Base-by-base conservation (phyloP, 2,329 filamentous ascomycete species). In the Triangularia setosa region DNA sequence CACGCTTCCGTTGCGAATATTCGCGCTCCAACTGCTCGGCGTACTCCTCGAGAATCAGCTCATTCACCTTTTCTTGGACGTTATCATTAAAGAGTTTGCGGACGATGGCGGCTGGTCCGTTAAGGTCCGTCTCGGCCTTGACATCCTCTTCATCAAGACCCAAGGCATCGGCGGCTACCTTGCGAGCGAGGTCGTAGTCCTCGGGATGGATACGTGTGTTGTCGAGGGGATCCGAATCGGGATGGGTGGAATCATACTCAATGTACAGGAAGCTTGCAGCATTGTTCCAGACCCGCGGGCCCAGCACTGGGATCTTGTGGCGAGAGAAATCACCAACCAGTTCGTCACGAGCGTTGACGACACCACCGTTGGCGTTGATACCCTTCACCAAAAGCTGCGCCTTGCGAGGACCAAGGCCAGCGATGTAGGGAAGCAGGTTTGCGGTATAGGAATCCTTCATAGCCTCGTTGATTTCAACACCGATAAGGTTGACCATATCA, bases 141-240 rank as follows among this genome's bases (percentile, higher is more conserved):
- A 99, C 92, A 72, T 99, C 95, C 79, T 99, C 95, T 78, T 99
- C 95, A 71, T 99, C 95, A 69, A 99, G 84, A 75, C 97, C 94
- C 57, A 99, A 82, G 16, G 95, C 95, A 81, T 99, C 95, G 3
- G 95, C 95, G 21, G 95, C 95, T 90, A 99, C 98, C 79, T 99
- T 99, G 71, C 94, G 91, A 58, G 93, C 95, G 67, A 99, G 89
- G 71, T 99, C 95, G 77, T 99, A 99, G 75, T 99, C 95, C 80
- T 99, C 95, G 1, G 95, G 95, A 73, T 99, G 95, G 18, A 99
- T 93, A 80, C 95, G 91, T 56, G 95, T 99, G 74, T 95, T 96
- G 78, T 99, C 95, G 25, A 99, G 83, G 64, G 96, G 96, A 74
- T 99, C 95, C 0, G 93, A 92, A 14, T 90, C 85, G 1, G 89